phyloP scores from a whole-genome alignment of 768 basidiomycete species.

The Ephemerocybe angulata region DNA sequence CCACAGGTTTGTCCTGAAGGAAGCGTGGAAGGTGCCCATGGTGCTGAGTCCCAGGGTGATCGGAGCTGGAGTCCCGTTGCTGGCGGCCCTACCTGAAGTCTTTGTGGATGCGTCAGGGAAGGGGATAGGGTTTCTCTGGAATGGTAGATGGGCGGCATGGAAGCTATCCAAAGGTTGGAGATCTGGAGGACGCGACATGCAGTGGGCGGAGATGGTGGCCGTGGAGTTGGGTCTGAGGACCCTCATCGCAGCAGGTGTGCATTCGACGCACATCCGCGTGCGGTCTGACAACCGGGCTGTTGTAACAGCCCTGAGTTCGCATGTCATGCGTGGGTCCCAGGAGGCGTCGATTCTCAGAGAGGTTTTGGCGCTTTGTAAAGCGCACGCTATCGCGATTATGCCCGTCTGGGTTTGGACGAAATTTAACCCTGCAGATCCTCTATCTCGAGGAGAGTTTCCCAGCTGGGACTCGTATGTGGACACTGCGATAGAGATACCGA shows the following conservation, averaged over 20 bases:
- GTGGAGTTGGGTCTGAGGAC: conserved; percentile 38
- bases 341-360: conserved; percentile 27
- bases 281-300: conserved; percentile 42
- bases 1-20: conserved; percentile 20
- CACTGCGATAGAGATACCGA: conserved; percentile 1
- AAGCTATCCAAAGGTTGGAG: conserved; percentile 29
- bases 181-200: conserved; percentile 27
- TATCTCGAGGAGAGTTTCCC: conserved; percentile 25
- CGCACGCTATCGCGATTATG: conserved; percentile 20
- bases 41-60: not conserved
- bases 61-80: not conserved
- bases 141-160: conserved; percentile 39
- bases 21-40: conserved; percentile 13
- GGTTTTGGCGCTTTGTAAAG: conserved; percentile 21
- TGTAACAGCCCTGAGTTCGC: conserved; percentile 28
- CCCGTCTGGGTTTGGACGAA: conserved; percentile 28
- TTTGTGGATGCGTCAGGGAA: conserved; percentile 41
- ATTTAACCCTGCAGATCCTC: conserved; percentile 32
- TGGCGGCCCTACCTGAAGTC: conserved; percentile 16
- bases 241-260: conserved; percentile 21
- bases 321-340: conserved; percentile 18
- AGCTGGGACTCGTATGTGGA: conserved; percentile 3
- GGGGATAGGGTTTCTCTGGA: conserved; percentile 39
- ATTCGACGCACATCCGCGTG: conserved; percentile 23
- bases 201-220: conserved; percentile 45